phyloP scores from a whole-genome alignment of 306 rosid species.

The Dalbergia cochinchinensis region DNA sequence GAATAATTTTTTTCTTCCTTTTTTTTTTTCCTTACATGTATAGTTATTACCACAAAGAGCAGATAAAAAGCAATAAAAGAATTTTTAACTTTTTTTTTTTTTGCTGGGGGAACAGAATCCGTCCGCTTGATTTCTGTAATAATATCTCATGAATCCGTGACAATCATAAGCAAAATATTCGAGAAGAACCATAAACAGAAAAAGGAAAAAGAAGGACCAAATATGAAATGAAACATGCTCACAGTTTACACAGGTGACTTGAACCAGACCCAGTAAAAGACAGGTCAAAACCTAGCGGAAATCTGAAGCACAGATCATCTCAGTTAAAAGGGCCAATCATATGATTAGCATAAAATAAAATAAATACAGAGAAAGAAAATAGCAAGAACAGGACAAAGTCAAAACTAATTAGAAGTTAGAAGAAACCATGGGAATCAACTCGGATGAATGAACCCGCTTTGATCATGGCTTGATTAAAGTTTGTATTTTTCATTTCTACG shows the following conservation, averaged over 20 bases:
- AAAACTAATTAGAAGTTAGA: slow-evolving; percentile 1
- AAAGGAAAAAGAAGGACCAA: background rate
- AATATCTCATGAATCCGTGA: background rate
- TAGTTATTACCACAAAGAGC: background rate
- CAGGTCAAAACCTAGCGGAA: background rate
- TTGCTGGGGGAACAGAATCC: background rate
- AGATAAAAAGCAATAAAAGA: background rate
- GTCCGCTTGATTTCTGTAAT: background rate
- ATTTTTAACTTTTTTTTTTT: background rate
- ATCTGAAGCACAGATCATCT: slow-evolving; percentile 2
- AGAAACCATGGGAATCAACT: slow-evolving; percentile 5
- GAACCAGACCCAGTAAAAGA: background rate
- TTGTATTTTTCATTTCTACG: background rate
- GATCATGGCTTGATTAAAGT: background rate
- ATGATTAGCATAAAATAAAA: background rate
- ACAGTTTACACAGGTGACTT: background rate
- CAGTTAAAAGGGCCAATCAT: background rate
- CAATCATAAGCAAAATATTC: slow-evolving; percentile 21
- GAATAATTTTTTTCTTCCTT: too few species aligned
- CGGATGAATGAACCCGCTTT: background rate
- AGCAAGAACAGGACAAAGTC: background rate
- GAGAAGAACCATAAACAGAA: background rate
- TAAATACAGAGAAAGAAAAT: background rate
- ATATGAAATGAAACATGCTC: slow-evolving; percentile 25
- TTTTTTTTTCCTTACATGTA: background rate